A percentile compares a stretch with the other conserved stretches of the same genome.
Evolutionary conservation across 78 protist species (phyloP).

Genomic region (Speleostelium caveatum): DNA sequence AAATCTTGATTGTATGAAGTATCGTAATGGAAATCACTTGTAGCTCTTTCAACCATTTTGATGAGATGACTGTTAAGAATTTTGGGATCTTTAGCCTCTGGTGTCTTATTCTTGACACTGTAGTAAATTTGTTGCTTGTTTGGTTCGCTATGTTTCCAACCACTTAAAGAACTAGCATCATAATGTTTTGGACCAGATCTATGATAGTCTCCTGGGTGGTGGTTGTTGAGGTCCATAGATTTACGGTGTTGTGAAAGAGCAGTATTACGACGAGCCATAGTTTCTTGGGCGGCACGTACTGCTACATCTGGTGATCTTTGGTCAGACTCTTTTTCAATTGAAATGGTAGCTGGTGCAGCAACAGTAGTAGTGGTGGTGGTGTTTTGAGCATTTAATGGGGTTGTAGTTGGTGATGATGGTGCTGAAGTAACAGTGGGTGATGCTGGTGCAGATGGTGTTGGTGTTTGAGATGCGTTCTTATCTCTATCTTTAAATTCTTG

Average conservation of each 20-base stretch:
- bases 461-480: not conserved
- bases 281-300: not conserved
- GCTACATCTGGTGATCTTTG: not conserved
- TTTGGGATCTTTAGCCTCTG: not conserved
- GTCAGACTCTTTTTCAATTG: too few relatives aligned
- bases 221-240: not conserved
- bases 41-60: constrained; percentile 74
- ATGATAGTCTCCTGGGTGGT: not conserved
- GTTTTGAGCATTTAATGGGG: constrained; percentile 1
- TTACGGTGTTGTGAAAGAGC: constrained; percentile 22
- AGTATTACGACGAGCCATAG: constrained; percentile 1
- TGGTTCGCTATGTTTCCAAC: constrained; percentile 39
- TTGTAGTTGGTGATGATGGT: not conserved
- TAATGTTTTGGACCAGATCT: not conserved
- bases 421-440: not conserved
- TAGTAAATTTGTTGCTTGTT: constrained; percentile 56
- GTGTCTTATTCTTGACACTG: constrained; percentile 37
- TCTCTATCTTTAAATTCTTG: not conserved
- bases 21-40: constrained; percentile 55
- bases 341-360: constrained; percentile 5
- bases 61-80: constrained; percentile 29
- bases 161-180: not conserved
- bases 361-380: not conserved
- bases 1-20: constrained; percentile 72
- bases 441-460: not conserved